Base-by-base conservation (phyloP, 2,329 filamentous ascomycete genomes). In the Ceratocystis cacaofunesta region DNA sequence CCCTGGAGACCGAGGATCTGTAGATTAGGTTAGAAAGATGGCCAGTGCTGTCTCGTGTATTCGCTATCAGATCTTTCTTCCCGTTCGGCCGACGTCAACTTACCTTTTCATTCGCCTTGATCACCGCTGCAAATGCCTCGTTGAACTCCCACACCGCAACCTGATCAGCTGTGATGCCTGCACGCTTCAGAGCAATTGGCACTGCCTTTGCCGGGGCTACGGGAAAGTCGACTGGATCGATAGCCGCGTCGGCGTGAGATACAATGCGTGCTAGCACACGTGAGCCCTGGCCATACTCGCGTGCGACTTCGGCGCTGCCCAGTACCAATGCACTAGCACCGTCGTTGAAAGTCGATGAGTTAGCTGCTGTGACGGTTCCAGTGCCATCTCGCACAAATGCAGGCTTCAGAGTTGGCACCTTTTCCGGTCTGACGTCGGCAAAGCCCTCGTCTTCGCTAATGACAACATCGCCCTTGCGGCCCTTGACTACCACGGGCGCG, bases 141-240 rank as follows among this genome's bases (percentile, higher is more conserved):
- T 99, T 99, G 76, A 99, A 96, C 75, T 97, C 94, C 92, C 94
- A 97, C 25, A 96, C 79, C 4, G 92, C 86, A 58, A 99, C 90
- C 75, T 97, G 89, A 60, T 95, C 88, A 76, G 92, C 90, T 69
- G 85, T 90, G 70, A 99, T 92, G 10, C 92, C 92, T 0, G 94
- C 94, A 66, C 92, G 83, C 75, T 91, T 83, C 62, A 99, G 80
- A 10, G 92, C 92, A 71, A 96, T 85, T 2, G 92, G 91, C 0
- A 97, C 92, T 4, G 92, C 92, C 75, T 95, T 92, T 48, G 94
- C 83, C 0, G 94, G 94, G 1, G 94, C 94, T 57, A 96, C 80
- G 15, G 94, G 92, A 78, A 99, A 99, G 76, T 99, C 92, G 44
- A 97, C 87, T 0, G 94, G 82, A 69, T 95, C 90, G 65, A 94